Conservation (phyloP, 306 rosid genomes). For the Geum urbanum region DNA sequence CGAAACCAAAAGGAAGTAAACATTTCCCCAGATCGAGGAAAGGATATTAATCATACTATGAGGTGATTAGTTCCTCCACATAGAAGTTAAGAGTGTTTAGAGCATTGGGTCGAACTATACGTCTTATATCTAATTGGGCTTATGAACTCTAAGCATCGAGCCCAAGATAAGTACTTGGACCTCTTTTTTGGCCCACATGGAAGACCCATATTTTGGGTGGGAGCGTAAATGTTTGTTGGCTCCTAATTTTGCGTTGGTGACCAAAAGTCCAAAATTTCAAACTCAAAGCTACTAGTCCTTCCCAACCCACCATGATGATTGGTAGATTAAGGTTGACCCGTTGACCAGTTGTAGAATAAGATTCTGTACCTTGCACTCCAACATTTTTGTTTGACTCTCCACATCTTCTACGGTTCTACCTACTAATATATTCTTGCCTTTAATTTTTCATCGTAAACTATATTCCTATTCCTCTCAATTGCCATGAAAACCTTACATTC, state of each 20-base stretch:
- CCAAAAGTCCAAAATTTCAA: background rate
- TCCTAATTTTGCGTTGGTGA: background rate
- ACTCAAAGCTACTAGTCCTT: slow-evolving; percentile 41
- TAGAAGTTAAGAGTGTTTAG: background rate
- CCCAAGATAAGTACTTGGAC: background rate
- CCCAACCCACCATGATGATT: slow-evolving; percentile 13
- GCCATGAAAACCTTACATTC: background rate
- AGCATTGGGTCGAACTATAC: background rate
- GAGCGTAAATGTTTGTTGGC: background rate
- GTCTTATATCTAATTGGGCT: background rate
- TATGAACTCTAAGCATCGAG: background rate
- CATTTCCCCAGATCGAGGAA: no score
- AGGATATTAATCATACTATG: no score
- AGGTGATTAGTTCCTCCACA: no score
- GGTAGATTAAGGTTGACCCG: slow-evolving; percentile 30
- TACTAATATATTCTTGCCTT: background rate
- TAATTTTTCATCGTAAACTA: background rate
- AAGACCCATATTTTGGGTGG: background rate
- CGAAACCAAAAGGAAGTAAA: no score
- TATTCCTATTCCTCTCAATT: no score
- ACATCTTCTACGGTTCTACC: background rate
- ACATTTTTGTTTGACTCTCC: slow-evolving; percentile 2
- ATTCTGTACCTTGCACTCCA: background rate
- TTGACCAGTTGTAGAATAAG: slow-evolving; percentile 9
- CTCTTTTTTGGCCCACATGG: background rate